A percentile compares a stretch with the other conserved stretches of the same genome.
Conservation (phyloP, 1,284 basidiomycete genomes). For the Austroboletus rostrupii region DNA sequence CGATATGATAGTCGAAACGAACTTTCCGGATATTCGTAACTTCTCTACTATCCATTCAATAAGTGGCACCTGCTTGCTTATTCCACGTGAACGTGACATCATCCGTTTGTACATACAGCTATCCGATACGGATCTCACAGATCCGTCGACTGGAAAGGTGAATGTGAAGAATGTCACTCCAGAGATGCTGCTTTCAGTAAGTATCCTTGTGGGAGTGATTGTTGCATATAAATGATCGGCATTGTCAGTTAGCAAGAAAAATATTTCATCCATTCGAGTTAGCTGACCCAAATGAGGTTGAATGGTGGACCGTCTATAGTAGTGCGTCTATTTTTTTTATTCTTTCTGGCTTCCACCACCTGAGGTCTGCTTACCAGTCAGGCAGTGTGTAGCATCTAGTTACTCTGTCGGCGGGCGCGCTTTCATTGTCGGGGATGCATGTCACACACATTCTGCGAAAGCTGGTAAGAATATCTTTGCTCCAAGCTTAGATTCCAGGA, state of each 20-base stretch:
- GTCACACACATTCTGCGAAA: not conserved
- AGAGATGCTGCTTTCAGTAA: slow-evolving; percentile 50
- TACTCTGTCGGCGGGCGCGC: not conserved
- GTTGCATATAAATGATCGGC: not conserved
- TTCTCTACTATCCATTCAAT: not conserved
- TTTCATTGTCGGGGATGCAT: not conserved
- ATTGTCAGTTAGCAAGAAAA: slow-evolving; percentile 50
- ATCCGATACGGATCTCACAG: slow-evolving; percentile 44
- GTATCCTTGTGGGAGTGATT: not conserved
- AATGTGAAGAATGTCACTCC: slow-evolving; percentile 52
- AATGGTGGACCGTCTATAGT: not conserved
- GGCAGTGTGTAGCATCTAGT: not conserved
- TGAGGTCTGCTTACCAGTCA: not conserved
- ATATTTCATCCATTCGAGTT: slow-evolving; percentile 37
- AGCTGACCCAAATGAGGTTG: not conserved
- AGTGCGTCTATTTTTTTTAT: not conserved
- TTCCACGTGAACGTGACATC: slow-evolving; percentile 63
- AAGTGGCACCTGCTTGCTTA: not conserved
- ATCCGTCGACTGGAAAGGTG: slow-evolving; percentile 24
- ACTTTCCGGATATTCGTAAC: not conserved
- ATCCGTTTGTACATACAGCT: slow-evolving; percentile 75
- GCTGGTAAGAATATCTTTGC: not conserved
- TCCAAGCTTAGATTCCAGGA: not conserved
- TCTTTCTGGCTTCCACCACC: not conserved
- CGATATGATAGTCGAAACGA: not conserved